These are phyloP conservation scores for Tricholoma terreum DNA, from an alignment of 768 basidiomycete genomes.

Conservation along the genomic window DNA sequence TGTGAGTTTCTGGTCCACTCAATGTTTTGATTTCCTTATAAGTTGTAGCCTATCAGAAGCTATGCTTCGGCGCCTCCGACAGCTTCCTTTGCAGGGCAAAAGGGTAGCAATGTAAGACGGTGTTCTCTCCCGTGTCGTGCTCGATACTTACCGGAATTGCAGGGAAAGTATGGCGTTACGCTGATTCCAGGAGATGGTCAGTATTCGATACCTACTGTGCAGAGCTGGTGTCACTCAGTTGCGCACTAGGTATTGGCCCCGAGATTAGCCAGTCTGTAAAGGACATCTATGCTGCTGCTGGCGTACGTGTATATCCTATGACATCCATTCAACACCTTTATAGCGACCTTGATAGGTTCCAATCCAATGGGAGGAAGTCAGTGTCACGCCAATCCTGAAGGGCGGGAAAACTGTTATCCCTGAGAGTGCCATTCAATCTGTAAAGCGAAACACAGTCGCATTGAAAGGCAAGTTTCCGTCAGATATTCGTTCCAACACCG, in stretches of 20 bases:
- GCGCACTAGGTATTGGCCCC: conserved; percentile 83
- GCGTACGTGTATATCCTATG: conserved; percentile 42
- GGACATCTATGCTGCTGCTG: conserved; percentile 86
- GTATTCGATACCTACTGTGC: conserved; percentile 18
- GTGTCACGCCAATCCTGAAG: conserved; percentile 90
- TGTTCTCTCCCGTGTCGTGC: neutral
- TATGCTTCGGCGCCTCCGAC: conserved; percentile 82
- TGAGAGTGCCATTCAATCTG: conserved; percentile 82
- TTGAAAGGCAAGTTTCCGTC: conserved; percentile 70
- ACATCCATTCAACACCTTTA: neutral
- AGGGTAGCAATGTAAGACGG: conserved; percentile 74
- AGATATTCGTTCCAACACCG: neutral
- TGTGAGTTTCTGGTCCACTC: conserved; percentile 32
- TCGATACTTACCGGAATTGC: conserved; percentile 1
- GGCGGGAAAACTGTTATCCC: conserved; percentile 98
- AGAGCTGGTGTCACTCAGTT: neutral
- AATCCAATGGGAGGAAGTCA: conserved; percentile 99
- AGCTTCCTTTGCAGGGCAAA: conserved; percentile 87
- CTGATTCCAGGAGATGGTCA: conserved; percentile 95
- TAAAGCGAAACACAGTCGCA: conserved; percentile 97
- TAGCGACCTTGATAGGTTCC: conserved; percentile 64
- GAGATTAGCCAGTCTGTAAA: conserved; percentile 98
- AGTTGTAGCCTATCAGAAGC: conserved; percentile 30
- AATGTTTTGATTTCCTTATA: conserved; percentile 3
- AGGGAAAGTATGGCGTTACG: conserved; percentile 98